These are phyloP conservation scores for Saturnispora serradocipensis DNA, from an alignment of 805 yeast genomes.

Conservation along the genomic window DNA sequence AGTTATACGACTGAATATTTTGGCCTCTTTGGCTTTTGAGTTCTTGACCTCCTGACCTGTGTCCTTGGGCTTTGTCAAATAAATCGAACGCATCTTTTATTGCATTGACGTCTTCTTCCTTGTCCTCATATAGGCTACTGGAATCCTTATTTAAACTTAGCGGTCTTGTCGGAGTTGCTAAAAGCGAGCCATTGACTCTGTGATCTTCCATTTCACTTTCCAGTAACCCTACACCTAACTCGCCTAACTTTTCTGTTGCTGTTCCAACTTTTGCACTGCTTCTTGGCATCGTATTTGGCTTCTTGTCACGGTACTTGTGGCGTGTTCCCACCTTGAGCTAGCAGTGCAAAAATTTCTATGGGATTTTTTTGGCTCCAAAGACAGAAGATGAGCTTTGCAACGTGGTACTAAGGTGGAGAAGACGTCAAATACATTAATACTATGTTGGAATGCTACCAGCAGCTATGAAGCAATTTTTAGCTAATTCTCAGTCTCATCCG, in stretches of 20 bases:
- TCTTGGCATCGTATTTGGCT: slow-evolving; percentile 11
- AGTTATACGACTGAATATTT: neutral
- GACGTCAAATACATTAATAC: neutral
- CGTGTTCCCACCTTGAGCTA: neutral
- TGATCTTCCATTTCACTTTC: neutral
- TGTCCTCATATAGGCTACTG: slow-evolving; percentile 4
- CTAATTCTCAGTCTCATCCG: neutral
- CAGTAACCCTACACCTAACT: neutral
- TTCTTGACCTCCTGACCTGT: neutral
- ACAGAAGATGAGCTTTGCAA: neutral
- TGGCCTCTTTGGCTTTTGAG: neutral
- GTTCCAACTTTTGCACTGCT: slow-evolving; percentile 19
- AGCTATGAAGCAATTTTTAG: neutral
- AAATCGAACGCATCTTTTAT: slow-evolving; percentile 25
- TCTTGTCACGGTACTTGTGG: neutral
- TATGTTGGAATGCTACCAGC: neutral
- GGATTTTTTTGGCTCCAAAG: neutral
- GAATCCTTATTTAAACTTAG: slow-evolving; percentile 16
- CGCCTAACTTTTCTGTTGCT: neutral
- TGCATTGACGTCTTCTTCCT: slow-evolving; percentile 11
- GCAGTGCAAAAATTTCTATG: neutral
- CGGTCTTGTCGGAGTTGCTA: slow-evolving; percentile 18
- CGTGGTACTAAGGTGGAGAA: neutral
- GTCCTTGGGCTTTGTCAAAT: slow-evolving; percentile 16
- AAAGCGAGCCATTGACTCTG: slow-evolving; percentile 10